These are phyloP conservation scores for Paragyromitra xinjiangensis DNA, from an alignment of 495 filamentous ascomycete species.

Conservation along the genomic window DNA sequence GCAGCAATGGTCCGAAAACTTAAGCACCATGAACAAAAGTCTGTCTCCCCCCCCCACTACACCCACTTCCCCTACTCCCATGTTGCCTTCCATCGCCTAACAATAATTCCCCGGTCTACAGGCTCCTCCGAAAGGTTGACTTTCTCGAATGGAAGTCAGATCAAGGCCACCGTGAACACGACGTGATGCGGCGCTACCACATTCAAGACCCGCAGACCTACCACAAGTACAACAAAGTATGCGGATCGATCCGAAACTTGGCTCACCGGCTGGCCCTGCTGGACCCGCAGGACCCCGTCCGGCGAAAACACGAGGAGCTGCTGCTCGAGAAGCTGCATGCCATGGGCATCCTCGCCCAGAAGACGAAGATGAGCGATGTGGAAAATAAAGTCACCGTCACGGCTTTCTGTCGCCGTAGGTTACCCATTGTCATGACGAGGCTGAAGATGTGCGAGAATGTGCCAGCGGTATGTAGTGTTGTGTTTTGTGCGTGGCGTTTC, in stretches of 20 bases:
- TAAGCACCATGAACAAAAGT: constrained; percentile 89
- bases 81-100: constrained; percentile 21
- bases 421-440: constrained; percentile 88
- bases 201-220: constrained; percentile 88
- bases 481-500: constrained; percentile 10
- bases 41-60: constrained; percentile 35
- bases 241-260: constrained; percentile 83
- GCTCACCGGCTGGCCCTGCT: constrained; percentile 85
- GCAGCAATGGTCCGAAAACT: constrained; percentile 82
- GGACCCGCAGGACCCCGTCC: constrained; percentile 76
- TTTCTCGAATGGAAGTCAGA: constrained; percentile 94
- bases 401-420: constrained; percentile 78
- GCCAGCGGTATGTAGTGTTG: constrained; percentile 61
- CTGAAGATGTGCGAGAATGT: constrained; percentile 89
- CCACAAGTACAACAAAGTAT: constrained; percentile 85
- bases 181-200: constrained; percentile 82
- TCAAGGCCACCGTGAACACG: constrained; percentile 79
- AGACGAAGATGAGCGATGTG: constrained; percentile 77
- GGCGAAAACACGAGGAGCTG: constrained; percentile 80
- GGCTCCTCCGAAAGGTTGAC: constrained; percentile 89
- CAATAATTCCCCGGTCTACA: constrained; percentile 51
- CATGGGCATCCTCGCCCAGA: constrained; percentile 83
- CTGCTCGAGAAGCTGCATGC: constrained; percentile 88
- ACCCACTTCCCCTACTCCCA: constrained; percentile 8
- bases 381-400: constrained; percentile 87